These are phyloP conservation scores for Guillardia theta DNA, from an alignment of 78 protist genomes.

Conservation along the genomic window DNA sequence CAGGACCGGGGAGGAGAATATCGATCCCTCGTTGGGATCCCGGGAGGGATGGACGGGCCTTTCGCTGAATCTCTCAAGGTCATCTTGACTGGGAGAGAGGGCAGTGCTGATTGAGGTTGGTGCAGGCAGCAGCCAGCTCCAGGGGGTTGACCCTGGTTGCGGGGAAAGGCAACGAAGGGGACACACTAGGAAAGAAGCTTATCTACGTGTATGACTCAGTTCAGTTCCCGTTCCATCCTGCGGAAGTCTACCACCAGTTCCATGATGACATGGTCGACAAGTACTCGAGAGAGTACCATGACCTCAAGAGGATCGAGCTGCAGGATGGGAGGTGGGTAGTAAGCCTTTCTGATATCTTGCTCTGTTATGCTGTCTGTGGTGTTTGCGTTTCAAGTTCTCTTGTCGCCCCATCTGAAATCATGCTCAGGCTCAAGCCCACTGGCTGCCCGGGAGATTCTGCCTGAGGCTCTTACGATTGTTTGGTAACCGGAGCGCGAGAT, in stretches of 20 bases:
- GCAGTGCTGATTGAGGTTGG: background rate
- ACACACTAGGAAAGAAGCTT: background rate
- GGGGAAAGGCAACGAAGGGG: conserved; percentile 29
- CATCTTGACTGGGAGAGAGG: background rate
- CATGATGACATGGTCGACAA: conserved; percentile 19
- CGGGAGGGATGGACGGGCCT: background rate
- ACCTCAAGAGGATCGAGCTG: background rate
- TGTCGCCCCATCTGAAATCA: too few relatives aligned
- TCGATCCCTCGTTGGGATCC: background rate
- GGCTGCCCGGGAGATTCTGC: too few relatives aligned
- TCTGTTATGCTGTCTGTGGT: too few relatives aligned
- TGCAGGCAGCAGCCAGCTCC: background rate
- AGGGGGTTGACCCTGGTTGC: background rate
- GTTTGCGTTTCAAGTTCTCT: too few relatives aligned
- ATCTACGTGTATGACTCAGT: background rate
- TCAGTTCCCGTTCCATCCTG: background rate
- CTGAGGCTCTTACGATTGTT: too few relatives aligned
- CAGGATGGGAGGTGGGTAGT: background rate
- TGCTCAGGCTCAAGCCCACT: too few relatives aligned
- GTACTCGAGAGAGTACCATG: background rate
- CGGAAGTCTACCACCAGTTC: conserved; percentile 35
- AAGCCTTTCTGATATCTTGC: too few relatives aligned
- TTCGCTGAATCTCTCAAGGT: background rate
- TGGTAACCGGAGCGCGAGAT: too few relatives aligned
- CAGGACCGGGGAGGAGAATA: conserved; percentile 31